Conservation (phyloP, 2,329 filamentous ascomycete genomes). For the Parafenestella ontariensis region DNA sequence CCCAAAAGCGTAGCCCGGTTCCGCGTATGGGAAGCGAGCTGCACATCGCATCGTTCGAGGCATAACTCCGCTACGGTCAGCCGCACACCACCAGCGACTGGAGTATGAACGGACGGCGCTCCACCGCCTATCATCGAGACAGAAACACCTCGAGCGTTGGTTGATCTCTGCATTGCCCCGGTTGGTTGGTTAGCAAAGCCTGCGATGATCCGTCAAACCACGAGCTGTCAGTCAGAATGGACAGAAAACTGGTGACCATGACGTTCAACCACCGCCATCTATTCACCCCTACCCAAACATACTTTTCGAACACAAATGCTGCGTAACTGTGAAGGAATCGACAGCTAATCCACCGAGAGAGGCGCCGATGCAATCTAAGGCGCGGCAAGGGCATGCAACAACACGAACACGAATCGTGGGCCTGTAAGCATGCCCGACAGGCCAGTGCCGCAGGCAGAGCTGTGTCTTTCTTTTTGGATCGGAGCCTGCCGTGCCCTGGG, state of each 20-base stretch:
- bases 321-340: neutral
- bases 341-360: neutral
- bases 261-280: neutral
- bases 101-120: too few species aligned
- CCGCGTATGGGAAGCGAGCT: too few species aligned
- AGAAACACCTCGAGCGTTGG: too few species aligned
- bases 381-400: neutral
- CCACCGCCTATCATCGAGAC: too few species aligned
- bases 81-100: too few species aligned
- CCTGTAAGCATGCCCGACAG: neutral
- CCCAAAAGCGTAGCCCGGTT: too few species aligned
- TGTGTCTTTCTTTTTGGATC: neutral
- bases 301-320: neutral
- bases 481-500: neutral
- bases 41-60: too few species aligned
- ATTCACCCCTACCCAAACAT: neutral
- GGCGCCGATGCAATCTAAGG: slow-evolving; percentile 1
- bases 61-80: too few species aligned
- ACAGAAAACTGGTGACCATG: neutral
- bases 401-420: neutral
- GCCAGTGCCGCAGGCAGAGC: neutral
- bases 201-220: too few species aligned
- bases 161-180: too few species aligned
- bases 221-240: neutral
- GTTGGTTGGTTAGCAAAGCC: too few species aligned